These are phyloP conservation scores for Yamadazyma takamatsuzukensis DNA, from an alignment of 805 yeast genomes.

Conservation along the genomic window DNA sequence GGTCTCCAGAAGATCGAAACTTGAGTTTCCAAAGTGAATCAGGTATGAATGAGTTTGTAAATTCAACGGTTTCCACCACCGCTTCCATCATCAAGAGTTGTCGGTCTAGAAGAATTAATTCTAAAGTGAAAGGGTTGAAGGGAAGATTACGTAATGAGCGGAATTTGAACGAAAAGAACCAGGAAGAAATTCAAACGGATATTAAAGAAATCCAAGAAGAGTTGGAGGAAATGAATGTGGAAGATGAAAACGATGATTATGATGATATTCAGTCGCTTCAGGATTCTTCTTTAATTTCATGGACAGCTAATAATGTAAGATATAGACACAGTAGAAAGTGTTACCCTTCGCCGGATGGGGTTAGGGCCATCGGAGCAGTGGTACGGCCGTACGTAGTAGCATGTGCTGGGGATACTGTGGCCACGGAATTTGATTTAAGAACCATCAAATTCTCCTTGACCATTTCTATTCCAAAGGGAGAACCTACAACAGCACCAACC, in stretches of 20 bases:
- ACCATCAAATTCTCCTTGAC: constrained; percentile 45
- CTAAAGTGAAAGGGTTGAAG: constrained; percentile 9
- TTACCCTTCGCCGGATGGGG: constrained; percentile 52
- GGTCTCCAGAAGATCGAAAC: constrained; percentile 62
- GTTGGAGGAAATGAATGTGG: constrained; percentile 2
- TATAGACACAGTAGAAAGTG: constrained; percentile 28
- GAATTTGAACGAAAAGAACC: background rate
- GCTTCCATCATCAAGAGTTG: constrained; percentile 7
- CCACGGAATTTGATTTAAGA: constrained; percentile 57
- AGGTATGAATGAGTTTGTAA: constrained; percentile 8
- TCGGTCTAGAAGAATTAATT: constrained; percentile 7
- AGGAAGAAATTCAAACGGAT: constrained; percentile 4
- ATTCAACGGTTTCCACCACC: constrained; percentile 11
- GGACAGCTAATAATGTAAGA: constrained; percentile 20
- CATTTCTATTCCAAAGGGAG: constrained; percentile 21
- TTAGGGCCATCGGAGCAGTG: constrained; percentile 71
- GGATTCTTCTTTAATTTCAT: constrained; percentile 20
- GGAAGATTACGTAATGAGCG: background rate
- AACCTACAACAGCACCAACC: constrained; percentile 38
- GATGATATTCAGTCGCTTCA: constrained; percentile 16
- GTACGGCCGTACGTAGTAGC: constrained; percentile 74
- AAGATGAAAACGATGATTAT: constrained; percentile 8
- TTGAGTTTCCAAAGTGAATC: constrained; percentile 14
- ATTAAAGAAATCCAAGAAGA: constrained; percentile 4
- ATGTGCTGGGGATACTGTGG: constrained; percentile 53